Conservation (phyloP, 2,329 filamentous ascomycete genomes). For the Phialophora chinensis region DNA sequence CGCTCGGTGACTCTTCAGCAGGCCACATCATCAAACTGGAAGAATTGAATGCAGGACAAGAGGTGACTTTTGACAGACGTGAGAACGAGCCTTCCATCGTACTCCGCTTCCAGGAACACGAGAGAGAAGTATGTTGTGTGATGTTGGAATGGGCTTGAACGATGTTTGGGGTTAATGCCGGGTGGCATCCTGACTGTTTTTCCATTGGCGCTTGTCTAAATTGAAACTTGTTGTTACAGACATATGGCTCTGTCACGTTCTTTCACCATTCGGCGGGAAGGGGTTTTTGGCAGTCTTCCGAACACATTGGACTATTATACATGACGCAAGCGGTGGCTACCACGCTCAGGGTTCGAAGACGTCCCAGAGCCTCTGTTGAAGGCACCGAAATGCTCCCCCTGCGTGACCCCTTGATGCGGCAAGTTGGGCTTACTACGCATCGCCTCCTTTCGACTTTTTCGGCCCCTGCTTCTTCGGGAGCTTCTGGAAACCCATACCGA, state of each 20-base stretch:
- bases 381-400: not conserved
- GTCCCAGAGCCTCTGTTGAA: not conserved
- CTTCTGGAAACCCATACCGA: slow-evolving; percentile 17
- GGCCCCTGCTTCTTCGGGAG: slow-evolving; percentile 7
- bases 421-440: not conserved
- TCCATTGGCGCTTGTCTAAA: not conserved
- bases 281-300: too few relatives aligned
- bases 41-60: slow-evolving; percentile 13
- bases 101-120: slow-evolving; percentile 9
- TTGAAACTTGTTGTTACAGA: not conserved
- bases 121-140: not conserved
- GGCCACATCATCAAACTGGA: slow-evolving; percentile 14
- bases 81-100: slow-evolving; percentile 9
- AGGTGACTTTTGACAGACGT: slow-evolving; percentile 8
- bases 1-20: not conserved
- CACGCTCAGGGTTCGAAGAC: not conserved
- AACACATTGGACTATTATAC: not conserved
- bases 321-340: not conserved
- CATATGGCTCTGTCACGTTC: not conserved
- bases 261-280: not conserved
- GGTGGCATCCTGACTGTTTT: not conserved
- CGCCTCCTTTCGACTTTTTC: not conserved
- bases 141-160: slow-evolving; percentile 11
- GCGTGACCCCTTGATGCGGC: not conserved
- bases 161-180: not conserved